Evolutionary conservation across 1,284 basidiomycete species (phyloP), one percentile per base, ranked within the genome.

Genomic region (Ceratobasidium sp.): DNA sequence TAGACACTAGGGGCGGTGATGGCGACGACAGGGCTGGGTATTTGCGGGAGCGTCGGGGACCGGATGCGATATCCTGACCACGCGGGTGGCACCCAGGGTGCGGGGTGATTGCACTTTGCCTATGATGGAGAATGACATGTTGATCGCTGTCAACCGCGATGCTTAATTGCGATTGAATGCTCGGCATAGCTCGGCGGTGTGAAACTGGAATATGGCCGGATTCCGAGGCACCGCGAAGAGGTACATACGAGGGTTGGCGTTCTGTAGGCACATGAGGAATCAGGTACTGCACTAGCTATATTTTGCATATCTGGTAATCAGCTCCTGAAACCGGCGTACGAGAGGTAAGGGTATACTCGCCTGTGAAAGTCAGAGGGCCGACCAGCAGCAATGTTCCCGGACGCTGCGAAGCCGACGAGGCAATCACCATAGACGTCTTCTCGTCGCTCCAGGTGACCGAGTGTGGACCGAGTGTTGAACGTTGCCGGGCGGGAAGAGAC

Each of bases 221-320:
- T n/a, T n/a, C n/a, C n/a, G n/a, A n/a, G n/a, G n/a, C n/a, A n/a
- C n/a, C n/a, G n/a, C n/a, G n/a, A n/a, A n/a, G n/a, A n/a, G n/a
- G n/a, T n/a, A n/a, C n/a, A n/a, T n/a, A 6, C 5, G 54, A 32
- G 25, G 54, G 51, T 6, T 9, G 6, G 19, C 51, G 51, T 54
- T 54, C 51, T 57, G 19, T 52, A 5, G 54, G 25, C 22, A 19
- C 54, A 29, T 17, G 25, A 22, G 32, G 54, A 29, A 57, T 57
- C 54, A 57, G 54, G 54, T 57, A 57, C 54, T 57, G 25, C 8
- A 29, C 54, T 32, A 57, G 54, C 25, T 25, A 11, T 25, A 57
- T 57, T 57, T 4, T 17, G 25, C 11, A 29, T 5, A 22, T 57
- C 8, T 37, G 37, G 37, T 37, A 37, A 37, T 37, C 37, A 37